Base-by-base conservation (phyloP, 2,329 filamentous ascomycete genomes). In the Myriosclerotinia duriaeana region DNA sequence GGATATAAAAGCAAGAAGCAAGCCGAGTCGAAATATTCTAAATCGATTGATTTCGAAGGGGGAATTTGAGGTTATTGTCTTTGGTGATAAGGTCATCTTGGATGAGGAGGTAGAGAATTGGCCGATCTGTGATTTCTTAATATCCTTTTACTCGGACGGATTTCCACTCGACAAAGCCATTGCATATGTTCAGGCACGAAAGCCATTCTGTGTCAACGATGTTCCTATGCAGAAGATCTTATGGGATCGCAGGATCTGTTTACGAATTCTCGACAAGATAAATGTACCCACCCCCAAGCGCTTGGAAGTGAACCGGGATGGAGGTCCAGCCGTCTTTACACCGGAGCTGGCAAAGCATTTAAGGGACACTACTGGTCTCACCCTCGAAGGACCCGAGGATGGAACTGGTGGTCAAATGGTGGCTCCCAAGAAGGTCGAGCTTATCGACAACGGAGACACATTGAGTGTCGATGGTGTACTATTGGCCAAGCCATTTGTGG, bases 121-220 rank as follows among this genome's bases (percentile, higher is more conserved):
- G 93, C 93, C 93, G 22, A 87, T 96, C 65, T 84, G 83, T 78
- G 95, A 99, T 79, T 99, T 96, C 74, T 80, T 99, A 66, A 97
- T 99, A 74, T 97, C 93, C 3, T 99, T 99, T 80, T 99, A 98
- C 79, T 98, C 94, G 0, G 94, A 97, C 77, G 95, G 95, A 0
- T 99, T 99, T 72, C 95, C 95, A 0, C 81, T 99, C 56, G 93
- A 98, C 71, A 99, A 99, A 77, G 95, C 96, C 6, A 96, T 99
- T 73, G 92, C 93, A 44, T 99, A 99, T 78, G 92, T 93, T 69
- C 92, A 93, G 74, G 85, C 96, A 14, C 88, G 95, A 66, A 96
- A 96, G 76, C 95, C 95, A 0, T 98, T 97, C 73, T 97, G 94
- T 76, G 93, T 99, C 75, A 99, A 99, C 76, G 94, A 99, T 77